A percentile compares a stretch with the other conserved stretches of the same genome.
phyloP scores from a whole-genome alignment of 768 basidiomycete genomes.

The Myochromella boudieri region DNA sequence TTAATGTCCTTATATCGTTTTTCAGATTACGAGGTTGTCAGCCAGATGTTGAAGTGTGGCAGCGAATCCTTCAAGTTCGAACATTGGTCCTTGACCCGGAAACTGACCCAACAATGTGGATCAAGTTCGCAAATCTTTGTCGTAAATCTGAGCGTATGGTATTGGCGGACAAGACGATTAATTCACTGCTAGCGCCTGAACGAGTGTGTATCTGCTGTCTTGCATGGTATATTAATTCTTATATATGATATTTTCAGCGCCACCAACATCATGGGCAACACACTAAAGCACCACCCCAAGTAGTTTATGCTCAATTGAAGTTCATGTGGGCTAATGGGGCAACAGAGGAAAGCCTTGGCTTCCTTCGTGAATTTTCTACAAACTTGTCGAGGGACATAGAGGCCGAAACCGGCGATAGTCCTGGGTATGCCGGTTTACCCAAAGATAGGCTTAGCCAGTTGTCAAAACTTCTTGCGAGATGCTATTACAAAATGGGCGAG shows the following conservation, averaged over 20 bases:
- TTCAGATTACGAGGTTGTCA: constrained; percentile 93
- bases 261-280: constrained; percentile 48
- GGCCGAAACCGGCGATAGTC: constrained; percentile 49
- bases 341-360: constrained; percentile 74
- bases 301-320: constrained; percentile 95
- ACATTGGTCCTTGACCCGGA: constrained; percentile 91
- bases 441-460: constrained; percentile 65
- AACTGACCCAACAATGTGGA: constrained; percentile 97
- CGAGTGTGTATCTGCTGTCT: constrained; percentile 36
- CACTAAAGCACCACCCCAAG: constrained; percentile 86
- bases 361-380: constrained; percentile 80
- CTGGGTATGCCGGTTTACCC: constrained; percentile 50
- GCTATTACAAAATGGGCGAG: constrained; percentile 94
- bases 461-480: constrained; percentile 87
- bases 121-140: constrained; percentile 97
- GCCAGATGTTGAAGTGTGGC: constrained; percentile 99
- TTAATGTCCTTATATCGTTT: not conserved
- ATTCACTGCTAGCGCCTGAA: constrained; percentile 81
- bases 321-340: constrained; percentile 92
- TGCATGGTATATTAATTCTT: not conserved
- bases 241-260: constrained; percentile 36
- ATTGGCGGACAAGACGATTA: constrained; percentile 96
- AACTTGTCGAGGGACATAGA: constrained; percentile 76
- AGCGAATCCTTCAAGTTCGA: constrained; percentile 93
- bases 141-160: constrained; percentile 92